These are phyloP conservation scores for Aegilops bicornis DNA, from an alignment of 176 grass and related monocot genomes.

Conservation along the genomic window DNA sequence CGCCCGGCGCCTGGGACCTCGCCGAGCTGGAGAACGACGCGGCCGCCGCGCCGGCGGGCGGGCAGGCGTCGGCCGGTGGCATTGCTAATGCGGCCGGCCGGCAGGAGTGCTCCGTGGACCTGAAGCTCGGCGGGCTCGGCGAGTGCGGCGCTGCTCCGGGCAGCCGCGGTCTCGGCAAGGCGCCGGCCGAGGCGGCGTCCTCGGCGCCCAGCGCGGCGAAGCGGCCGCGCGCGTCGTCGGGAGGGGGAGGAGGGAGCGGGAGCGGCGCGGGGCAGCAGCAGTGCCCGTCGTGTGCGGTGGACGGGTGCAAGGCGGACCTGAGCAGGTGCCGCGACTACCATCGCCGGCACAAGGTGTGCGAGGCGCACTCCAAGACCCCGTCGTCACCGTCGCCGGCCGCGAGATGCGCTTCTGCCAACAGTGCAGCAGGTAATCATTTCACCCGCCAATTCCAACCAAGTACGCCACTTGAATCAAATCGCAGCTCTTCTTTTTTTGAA, in stretches of 20 bases:
- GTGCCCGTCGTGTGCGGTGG: conserved; percentile 68
- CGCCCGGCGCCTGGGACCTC: conserved; percentile 57
- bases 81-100: conserved; percentile 22
- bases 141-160: conserved; percentile 23
- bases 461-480: not conserved
- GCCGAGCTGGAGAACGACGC: conserved; percentile 36
- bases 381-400: conserved; percentile 67
- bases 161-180: conserved; percentile 1
- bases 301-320: conserved; percentile 83
- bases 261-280: not conserved
- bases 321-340: conserved; percentile 84
- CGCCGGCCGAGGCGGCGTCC: not conserved
- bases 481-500: not conserved
- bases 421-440: conserved; percentile 71
- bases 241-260: not conserved
- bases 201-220: not conserved
- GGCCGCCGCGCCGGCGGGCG: not conserved
- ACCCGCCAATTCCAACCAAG: not conserved
- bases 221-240: conserved; percentile 24
- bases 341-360: conserved; percentile 75
- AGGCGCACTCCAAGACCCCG: conserved; percentile 70
- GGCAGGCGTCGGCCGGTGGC: conserved; percentile 11
- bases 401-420: conserved; percentile 97
- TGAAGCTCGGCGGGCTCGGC: conserved; percentile 73
- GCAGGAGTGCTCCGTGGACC: conserved; percentile 69